Evolutionary conservation across 768 basidiomycete genomes (phyloP).

Genomic region (Macrocybe gigantea): DNA sequence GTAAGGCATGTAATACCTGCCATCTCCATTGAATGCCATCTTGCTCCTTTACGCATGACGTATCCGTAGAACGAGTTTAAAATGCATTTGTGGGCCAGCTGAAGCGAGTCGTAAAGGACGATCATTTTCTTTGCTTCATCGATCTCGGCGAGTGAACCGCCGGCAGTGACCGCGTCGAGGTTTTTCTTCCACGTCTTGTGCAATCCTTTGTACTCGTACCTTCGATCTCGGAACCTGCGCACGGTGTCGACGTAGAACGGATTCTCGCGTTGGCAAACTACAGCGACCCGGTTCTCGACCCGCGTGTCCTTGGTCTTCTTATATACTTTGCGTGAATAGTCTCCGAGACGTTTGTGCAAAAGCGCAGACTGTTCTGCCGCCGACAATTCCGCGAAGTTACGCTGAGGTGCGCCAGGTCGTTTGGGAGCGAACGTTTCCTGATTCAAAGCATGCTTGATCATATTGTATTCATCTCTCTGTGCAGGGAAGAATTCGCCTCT

Average conservation of each 20-base stretch:
- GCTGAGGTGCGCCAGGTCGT: constrained; percentile 61
- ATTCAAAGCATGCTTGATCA: constrained; percentile 96
- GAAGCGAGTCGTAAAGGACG: constrained; percentile 95
- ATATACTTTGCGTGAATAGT: constrained; percentile 98
- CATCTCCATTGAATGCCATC: constrained; percentile 99
- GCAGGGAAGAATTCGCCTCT: constrained; percentile 98
- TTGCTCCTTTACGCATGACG: constrained; percentile 98
- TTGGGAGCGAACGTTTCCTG: constrained; percentile 89
- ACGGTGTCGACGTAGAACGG: constrained; percentile 99
- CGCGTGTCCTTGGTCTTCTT: constrained; percentile 98
- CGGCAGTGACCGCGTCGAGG: constrained; percentile 71
- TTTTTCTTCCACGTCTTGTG: constrained; percentile 99
- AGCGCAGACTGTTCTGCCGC: constrained; percentile 85
- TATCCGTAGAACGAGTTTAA: constrained; percentile 99
- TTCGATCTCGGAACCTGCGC: constrained; percentile 91
- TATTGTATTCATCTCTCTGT: constrained; percentile 95
- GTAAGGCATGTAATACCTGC: constrained; percentile 98
- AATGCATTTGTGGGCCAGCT: constrained; percentile 99
- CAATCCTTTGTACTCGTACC: constrained; percentile 98
- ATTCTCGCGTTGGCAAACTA: constrained; percentile 96
- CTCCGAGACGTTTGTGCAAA: constrained; percentile 93
- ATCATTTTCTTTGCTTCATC: constrained; percentile 99
- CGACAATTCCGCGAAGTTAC: constrained; percentile 80
- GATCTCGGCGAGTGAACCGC: constrained; percentile 74
- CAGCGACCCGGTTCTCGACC: constrained; percentile 87